Evolutionary conservation across 805 yeast species (phyloP), one percentile per base, ranked within the genome.

Genomic region (Zygotorulaspora chibaensis): DNA sequence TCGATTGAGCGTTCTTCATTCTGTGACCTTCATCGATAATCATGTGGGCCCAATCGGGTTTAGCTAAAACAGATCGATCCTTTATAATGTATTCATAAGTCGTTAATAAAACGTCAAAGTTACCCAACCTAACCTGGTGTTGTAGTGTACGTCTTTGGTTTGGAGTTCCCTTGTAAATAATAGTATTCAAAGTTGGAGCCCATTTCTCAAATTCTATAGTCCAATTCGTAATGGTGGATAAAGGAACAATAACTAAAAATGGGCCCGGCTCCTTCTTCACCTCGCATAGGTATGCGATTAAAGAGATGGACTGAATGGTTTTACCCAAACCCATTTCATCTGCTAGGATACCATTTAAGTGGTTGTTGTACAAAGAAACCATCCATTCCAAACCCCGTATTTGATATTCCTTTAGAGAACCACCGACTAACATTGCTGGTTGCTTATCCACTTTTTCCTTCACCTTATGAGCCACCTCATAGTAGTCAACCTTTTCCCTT

Each of bases 321-420:
- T 93, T 93, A 66, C 99, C 99, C 51, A 93, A 74, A 52, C 99
- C 99, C 99, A 93, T 93, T 68, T 93, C 99, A 72, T 93, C 99
- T 1, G 99, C 99, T 47, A 93, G 70, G 54, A 93, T 93, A 73
- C 99, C 99, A 63, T 93, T 93, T 59, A 93, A 75, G 65, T 88
- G 95, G 68, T 93, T 93, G 64, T 93, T 93, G 71, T 78, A 93
- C 48, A 93, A 70, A 0, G 99, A 93, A 2, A 93, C 96, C 99
- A 93, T 93, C 99, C 99, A 93, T 63, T 93, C 96, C 46, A 93
- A 73, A 62, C 99, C 99, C 63, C 85, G 85, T 40, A 93, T 28
- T 69, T 93, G 95, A 63, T 86, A 86, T 57, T 86, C 95, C 62
- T 86, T 86, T 60, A 86, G 71, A 30, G 75, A 73, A 56, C 95